A percentile compares a stretch with the other conserved stretches of the same genome.
phyloP scores from a whole-genome alignment of 352 stramenopile species.

The Thraustochytrium sp. region DNA sequence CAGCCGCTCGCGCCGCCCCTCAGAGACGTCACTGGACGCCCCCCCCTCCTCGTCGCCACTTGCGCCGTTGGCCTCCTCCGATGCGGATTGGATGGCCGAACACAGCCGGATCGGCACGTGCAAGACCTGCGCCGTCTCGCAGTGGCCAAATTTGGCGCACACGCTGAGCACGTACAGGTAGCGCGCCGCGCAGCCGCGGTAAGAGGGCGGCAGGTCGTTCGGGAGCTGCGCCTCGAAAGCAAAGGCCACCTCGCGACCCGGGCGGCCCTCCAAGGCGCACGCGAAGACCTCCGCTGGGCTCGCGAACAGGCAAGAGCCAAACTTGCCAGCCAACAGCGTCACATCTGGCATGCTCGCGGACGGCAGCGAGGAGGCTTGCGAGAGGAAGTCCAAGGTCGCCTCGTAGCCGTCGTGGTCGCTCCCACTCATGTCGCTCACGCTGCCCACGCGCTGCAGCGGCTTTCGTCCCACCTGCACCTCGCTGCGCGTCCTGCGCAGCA shows the following conservation, averaged over 20 bases:
- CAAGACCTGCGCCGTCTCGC: slow-evolving; percentile 18
- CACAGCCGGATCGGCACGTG: slow-evolving; percentile 34
- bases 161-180: slow-evolving; percentile 40
- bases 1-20: background rate
- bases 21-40: background rate
- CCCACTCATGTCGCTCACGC: background rate
- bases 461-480: background rate
- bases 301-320: slow-evolving; percentile 14
- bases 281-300: slow-evolving; percentile 29
- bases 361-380: background rate
- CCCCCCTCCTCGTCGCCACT: background rate
- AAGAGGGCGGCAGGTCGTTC: background rate
- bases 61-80: no score
- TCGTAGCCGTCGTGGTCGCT: background rate
- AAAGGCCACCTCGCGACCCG: slow-evolving; percentile 10
- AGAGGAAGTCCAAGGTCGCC: background rate
- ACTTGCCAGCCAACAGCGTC: slow-evolving; percentile 25
- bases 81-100: background rate
- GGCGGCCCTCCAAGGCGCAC: background rate
- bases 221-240: slow-evolving; percentile 20
- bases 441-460: background rate
- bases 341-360: slow-evolving; percentile 28
- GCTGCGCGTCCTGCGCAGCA: background rate
- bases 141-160: background rate
- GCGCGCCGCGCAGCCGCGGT: background rate